Conservation (phyloP, 192 early-diverging fungal genomes). For the Fimicolochytrium jonesii region DNA sequence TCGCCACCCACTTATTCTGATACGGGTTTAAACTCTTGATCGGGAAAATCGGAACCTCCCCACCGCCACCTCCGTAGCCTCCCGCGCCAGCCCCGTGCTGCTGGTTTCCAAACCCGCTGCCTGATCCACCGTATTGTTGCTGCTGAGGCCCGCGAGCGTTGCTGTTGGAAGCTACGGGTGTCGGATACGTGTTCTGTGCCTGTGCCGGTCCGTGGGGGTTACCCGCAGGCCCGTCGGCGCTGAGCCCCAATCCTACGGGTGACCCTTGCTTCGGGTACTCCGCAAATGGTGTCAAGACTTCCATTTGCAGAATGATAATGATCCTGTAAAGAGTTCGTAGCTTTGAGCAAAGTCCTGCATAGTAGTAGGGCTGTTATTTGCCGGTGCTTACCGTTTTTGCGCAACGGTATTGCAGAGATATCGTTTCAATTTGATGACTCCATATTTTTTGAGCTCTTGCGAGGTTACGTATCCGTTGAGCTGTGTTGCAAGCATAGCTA, state of each 20-base stretch:
- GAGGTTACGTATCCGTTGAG: constrained; percentile 44
- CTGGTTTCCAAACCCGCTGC: not conserved
- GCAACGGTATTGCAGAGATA: constrained; percentile 46
- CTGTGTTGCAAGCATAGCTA: constrained; percentile 64
- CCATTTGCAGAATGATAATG: constrained; percentile 47
- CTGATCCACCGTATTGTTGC: constrained; percentile 12
- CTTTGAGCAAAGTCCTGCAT: not conserved
- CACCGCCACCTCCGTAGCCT: constrained; percentile 4
- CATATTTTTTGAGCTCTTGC: constrained; percentile 42
- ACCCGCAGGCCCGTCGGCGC: constrained; percentile 14
- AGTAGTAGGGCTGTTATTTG: constrained; percentile 24
- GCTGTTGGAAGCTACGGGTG: no score
- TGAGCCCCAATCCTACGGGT: not conserved
- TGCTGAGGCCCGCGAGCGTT: constrained; percentile 24
- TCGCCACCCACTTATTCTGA: constrained; percentile 63
- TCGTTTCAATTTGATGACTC: constrained; percentile 46
- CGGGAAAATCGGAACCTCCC: constrained; percentile 44
- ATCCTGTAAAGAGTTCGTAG: constrained; percentile 23
- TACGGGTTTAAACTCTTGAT: constrained; percentile 83
- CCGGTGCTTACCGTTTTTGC: constrained; percentile 40
- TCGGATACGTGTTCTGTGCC: no score
- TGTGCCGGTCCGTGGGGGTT: no score
- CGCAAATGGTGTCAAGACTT: constrained; percentile 33
- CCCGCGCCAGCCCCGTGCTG: constrained; percentile 10
- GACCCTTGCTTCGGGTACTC: constrained; percentile 17